phyloP scores from a whole-genome alignment of 331 rosid genomes.

The Cydonia oblonga region DNA sequence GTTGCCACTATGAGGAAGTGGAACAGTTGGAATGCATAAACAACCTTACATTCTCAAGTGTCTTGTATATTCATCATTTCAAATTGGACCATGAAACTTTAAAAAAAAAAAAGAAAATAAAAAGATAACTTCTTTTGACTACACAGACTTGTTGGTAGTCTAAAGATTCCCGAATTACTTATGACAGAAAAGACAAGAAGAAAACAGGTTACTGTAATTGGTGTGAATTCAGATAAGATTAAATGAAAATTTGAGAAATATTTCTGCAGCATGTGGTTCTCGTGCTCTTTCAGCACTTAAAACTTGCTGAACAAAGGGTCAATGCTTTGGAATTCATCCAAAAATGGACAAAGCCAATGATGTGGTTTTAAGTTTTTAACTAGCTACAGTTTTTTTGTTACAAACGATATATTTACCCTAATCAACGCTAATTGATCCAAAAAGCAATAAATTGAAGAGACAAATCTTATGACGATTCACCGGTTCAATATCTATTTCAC shows the following conservation, averaged over 20 bases:
- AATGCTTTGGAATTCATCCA: background rate
- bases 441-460: too few relatives aligned
- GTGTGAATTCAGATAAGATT: too few relatives aligned
- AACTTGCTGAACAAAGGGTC: background rate
- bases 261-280: constrained; percentile 4
- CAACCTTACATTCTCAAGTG: constrained; percentile 18
- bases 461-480: too few relatives aligned
- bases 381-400: background rate
- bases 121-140: constrained; percentile 18
- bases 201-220: background rate
- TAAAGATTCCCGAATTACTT: background rate
- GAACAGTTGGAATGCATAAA: constrained; percentile 13
- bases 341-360: background rate
- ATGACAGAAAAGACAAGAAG: background rate
- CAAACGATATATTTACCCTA: background rate
- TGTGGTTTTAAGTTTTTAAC: background rate
- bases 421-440: rapidly evolving
- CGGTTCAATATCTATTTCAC: background rate
- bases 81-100: background rate
- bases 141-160: background rate
- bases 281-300: background rate
- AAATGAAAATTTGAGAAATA: background rate
- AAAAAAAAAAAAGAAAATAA: background rate
- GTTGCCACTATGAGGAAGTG: constrained; percentile 20
- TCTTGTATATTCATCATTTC: constrained; percentile 17